Evolutionary conservation across 495 filamentous ascomycete species (phyloP), one percentile per base, ranked within the genome.

Genomic region (Daldinia concentrica): DNA sequence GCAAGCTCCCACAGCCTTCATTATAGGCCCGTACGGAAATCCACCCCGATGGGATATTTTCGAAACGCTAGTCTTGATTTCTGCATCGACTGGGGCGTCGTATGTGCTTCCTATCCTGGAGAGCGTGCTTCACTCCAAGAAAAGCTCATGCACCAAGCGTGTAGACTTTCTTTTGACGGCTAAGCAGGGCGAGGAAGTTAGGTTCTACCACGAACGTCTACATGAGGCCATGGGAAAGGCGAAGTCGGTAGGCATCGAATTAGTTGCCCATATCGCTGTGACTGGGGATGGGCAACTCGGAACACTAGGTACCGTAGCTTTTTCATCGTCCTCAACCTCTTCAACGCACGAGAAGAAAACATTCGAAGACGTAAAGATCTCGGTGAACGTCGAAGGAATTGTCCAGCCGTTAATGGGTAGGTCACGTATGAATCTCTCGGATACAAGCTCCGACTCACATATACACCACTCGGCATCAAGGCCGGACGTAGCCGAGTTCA

Each of bases 111-210:
- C 88, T 0, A 83, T 89, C 9, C 77, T 89, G 5, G 86, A 89
- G 45, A 85, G 82, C 58, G 76, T 89, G 0, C 77, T 89, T 5
- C 75, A 82, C 51, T 75, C 79, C 12, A 77, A 73, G 22, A 62
- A 64, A 19, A 79, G 81, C 2, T 81, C 80, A 34, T 92, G 88
- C 58, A 91, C 88, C 12, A 88, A 89, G 63, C 83, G 86, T 34
- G 78, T 94, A 12, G 85, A 88, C 12, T 92, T 95, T 62, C 80
- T 95, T 1, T 89, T 94, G 82, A 86, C 92, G 22, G 87, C 95
- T 41, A 92, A 88, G 69, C 86, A 88, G 29, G 85, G 86, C 0
- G 85, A 87, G 9, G 90, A 94, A 66, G 78, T 91, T n/a, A 82
- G 78, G 30, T 94, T 89, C 84, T 93, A 93, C 67, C 83, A 86